Conservation (phyloP, 23 red algal genomes). For the Gracilaria gracilis region DNA sequence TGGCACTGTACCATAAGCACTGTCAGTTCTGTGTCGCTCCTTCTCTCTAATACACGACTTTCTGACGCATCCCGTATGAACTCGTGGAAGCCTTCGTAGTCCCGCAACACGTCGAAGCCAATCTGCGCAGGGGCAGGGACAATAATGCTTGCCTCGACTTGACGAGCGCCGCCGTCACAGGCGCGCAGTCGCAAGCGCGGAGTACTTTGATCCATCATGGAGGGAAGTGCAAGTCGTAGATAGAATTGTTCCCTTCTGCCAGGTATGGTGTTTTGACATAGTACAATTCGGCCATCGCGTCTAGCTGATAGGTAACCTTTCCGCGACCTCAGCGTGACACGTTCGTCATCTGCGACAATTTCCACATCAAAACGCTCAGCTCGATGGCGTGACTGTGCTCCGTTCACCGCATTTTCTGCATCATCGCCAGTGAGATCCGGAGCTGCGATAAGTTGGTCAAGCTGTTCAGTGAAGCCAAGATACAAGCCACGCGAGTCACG, state of each 20-base stretch:
- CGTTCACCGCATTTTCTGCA: background rate
- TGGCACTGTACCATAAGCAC: conserved; percentile 76
- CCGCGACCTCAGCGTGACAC: conserved; percentile 30
- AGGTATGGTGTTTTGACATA: conserved; percentile 48
- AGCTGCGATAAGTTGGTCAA: conserved; percentile 40
- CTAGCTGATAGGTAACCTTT: conserved; percentile 68
- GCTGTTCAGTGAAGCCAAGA: conserved; percentile 42
- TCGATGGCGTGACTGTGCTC: background rate
- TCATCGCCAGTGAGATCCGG: background rate
- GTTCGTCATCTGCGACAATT: conserved; percentile 45
- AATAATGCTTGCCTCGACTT: conserved; percentile 52
- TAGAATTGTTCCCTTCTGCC: conserved; percentile 53
- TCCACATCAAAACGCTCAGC: conserved; percentile 49
- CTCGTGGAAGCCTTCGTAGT: conserved; percentile 65
- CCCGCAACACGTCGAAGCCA: conserved; percentile 56
- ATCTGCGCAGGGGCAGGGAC: conserved; percentile 38
- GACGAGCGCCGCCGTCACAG: conserved; percentile 42
- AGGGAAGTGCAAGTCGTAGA: conserved; percentile 62
- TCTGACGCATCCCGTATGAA: conserved; percentile 60
- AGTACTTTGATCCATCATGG: conserved; percentile 62
- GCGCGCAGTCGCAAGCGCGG: conserved; percentile 47
- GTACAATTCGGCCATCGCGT: conserved; percentile 34
- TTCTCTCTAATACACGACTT: conserved; percentile 48
- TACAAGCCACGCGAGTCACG: conserved; percentile 46
- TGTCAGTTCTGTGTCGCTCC: conserved; percentile 45